phyloP scores from a whole-genome alignment of 345 rosid species.

The Erucastrum elatum region DNA sequence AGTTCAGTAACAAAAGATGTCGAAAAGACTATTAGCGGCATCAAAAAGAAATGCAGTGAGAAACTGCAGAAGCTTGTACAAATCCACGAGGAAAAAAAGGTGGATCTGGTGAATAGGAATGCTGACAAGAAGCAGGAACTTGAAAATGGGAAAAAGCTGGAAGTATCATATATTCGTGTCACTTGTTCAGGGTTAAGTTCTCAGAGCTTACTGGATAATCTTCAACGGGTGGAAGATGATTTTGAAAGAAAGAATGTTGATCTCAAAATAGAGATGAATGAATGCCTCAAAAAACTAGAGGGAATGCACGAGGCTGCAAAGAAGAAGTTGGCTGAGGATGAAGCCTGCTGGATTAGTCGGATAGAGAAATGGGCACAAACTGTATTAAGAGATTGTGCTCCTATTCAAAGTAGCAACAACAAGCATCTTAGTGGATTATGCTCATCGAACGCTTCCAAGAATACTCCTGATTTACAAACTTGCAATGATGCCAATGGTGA shows the following conservation, averaged over 20 bases:
- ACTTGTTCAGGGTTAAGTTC: slow-evolving; percentile 38
- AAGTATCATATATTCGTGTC: slow-evolving; percentile 55
- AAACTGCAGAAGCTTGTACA: slow-evolving; percentile 46
- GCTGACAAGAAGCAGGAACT: slow-evolving; percentile 51
- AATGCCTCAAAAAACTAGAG: slow-evolving; percentile 45
- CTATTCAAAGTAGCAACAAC: slow-evolving; percentile 11
- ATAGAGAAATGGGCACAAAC: slow-evolving; percentile 50
- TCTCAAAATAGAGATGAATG: slow-evolving; percentile 42
- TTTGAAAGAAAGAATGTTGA: slow-evolving; percentile 48
- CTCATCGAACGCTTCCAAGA: slow-evolving; percentile 26
- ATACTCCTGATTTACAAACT: slow-evolving; percentile 23
- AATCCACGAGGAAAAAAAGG: slow-evolving; percentile 50
- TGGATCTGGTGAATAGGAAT: slow-evolving; percentile 41
- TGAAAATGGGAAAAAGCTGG: slow-evolving; percentile 47
- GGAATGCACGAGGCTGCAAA: slow-evolving; percentile 43
- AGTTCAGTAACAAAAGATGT: slow-evolving; percentile 51
- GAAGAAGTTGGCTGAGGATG: slow-evolving; percentile 48
- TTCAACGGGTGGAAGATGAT: slow-evolving; percentile 51
- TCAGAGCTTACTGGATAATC: slow-evolving; percentile 41
- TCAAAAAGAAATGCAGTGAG: slow-evolving; percentile 54
- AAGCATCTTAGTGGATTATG: slow-evolving; percentile 21
- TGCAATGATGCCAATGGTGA: slow-evolving; percentile 25
- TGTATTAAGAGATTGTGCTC: slow-evolving; percentile 35
- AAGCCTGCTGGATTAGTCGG: slow-evolving; percentile 49
- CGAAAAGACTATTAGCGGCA: slow-evolving; percentile 46